A percentile compares a stretch with the other conserved stretches of the same genome.
Conservation (phyloP, 495 filamentous ascomycete genomes). For the Penicillium ucsense region DNA sequence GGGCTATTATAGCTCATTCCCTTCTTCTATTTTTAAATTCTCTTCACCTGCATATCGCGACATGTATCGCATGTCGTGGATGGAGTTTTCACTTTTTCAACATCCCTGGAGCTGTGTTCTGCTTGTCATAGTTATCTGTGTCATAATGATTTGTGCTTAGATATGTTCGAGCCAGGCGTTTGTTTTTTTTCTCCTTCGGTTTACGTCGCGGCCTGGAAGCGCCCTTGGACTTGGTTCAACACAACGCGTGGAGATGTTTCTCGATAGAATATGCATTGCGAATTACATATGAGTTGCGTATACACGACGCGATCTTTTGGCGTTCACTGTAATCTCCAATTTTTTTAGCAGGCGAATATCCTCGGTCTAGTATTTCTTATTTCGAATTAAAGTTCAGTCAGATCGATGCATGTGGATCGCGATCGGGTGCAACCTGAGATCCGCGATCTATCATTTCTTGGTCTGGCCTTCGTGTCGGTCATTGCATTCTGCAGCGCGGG, state of each 20-base stretch:
- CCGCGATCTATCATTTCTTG: no score
- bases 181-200: background rate
- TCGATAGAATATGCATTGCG: conserved; percentile 9
- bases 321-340: no score
- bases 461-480: background rate
- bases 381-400: no score
- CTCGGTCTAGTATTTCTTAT: no score
- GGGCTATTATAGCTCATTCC: background rate
- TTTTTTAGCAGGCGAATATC: no score
- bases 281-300: background rate
- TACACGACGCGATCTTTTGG: no score
- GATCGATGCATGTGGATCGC: no score
- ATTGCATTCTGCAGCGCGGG: background rate
- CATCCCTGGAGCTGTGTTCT: conserved; percentile 9
- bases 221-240: conserved; percentile 12
- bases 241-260: conserved; percentile 4
- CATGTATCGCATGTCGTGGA: conserved; percentile 1
- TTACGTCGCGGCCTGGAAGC: background rate
- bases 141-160: background rate
- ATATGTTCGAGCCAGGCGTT: conserved; percentile 9
- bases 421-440: no score
- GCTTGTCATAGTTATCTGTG: background rate
- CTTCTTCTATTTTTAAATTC: no score
- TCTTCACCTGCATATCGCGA: conserved; percentile 4
- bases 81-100: conserved; percentile 11